Conservation (phyloP, 345 rosid species). For the Acer yangbiense region DNA sequence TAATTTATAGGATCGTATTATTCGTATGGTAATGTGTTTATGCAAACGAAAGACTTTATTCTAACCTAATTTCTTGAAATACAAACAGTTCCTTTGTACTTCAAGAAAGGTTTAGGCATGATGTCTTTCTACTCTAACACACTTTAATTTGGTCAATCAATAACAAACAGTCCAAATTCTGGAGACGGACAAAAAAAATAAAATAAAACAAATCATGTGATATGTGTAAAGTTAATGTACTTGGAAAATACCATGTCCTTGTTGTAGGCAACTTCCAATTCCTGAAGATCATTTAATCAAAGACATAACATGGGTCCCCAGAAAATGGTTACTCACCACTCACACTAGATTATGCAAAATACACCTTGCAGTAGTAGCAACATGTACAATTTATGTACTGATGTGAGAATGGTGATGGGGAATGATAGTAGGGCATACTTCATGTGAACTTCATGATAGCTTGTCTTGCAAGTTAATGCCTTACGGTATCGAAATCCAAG, state of each 20-base stretch:
- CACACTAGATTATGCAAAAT: not conserved
- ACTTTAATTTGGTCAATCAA: no score
- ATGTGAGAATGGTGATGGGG: not conserved
- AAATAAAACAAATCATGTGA: not conserved
- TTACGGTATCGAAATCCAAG: not conserved
- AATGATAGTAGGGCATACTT: not conserved
- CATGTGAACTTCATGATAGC: not conserved
- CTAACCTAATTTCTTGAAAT: no score
- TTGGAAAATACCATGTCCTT: not conserved
- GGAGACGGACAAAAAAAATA: no score
- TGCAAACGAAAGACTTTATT: no score
- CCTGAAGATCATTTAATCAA: not conserved
- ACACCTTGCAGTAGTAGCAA: not conserved
- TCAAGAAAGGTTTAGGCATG: not conserved
- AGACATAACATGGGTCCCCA: not conserved
- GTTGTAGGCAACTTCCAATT: not conserved
- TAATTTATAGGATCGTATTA: no score
- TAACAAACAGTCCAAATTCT: no score
- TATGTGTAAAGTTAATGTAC: not conserved
- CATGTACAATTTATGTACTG: not conserved
- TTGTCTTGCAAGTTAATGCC: not conserved
- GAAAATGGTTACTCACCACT: not conserved
- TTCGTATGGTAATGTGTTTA: no score
- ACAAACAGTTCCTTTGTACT: no score
- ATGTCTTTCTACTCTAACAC: no score